Conservation (phyloP, 2,329 filamentous ascomycete species). For the Colletotrichum salicis region DNA sequence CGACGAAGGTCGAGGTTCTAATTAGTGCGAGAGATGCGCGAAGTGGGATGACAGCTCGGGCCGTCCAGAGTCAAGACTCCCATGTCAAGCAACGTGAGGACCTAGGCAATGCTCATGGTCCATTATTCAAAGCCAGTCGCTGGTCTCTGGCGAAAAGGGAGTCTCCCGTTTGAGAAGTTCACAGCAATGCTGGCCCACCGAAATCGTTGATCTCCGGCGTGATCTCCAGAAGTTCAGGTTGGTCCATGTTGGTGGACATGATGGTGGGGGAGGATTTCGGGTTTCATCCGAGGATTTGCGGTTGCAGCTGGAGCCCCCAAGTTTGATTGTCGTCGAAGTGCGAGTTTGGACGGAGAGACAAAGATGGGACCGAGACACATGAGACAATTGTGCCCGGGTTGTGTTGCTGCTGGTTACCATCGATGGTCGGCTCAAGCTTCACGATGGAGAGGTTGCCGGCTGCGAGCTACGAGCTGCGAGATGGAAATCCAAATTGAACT, state of each 20-base stretch:
- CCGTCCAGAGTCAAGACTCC: neutral
- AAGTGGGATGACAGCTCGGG: slow-evolving; percentile 19
- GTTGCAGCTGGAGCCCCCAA: slow-evolving; percentile 11
- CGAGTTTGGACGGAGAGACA: slow-evolving; percentile 14
- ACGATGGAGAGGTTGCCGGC: neutral
- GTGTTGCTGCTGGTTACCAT: neutral
- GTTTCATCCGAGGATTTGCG: slow-evolving; percentile 31
- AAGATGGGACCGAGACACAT: slow-evolving; percentile 19
- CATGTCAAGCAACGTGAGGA: slow-evolving; percentile 5
- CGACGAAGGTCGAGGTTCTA: neutral
- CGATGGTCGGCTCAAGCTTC: neutral
- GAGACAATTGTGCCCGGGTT: slow-evolving; percentile 2
- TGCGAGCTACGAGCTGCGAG: neutral
- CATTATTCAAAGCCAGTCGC: neutral
- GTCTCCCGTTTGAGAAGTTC: neutral
- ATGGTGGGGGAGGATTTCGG: slow-evolving; percentile 16
- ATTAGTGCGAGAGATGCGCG: neutral
- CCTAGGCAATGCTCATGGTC: neutral
- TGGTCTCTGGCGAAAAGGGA: neutral
- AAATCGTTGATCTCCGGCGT: slow-evolving; percentile 22
- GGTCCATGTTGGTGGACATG: slow-evolving; percentile 2
- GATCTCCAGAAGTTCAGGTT: slow-evolving; percentile 21
- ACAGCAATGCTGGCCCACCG: neutral
- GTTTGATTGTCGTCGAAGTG: neutral
- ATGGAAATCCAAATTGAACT: neutral